Conservation (phyloP, 805 yeast species). For the Scheffersomyces spartinae region DNA sequence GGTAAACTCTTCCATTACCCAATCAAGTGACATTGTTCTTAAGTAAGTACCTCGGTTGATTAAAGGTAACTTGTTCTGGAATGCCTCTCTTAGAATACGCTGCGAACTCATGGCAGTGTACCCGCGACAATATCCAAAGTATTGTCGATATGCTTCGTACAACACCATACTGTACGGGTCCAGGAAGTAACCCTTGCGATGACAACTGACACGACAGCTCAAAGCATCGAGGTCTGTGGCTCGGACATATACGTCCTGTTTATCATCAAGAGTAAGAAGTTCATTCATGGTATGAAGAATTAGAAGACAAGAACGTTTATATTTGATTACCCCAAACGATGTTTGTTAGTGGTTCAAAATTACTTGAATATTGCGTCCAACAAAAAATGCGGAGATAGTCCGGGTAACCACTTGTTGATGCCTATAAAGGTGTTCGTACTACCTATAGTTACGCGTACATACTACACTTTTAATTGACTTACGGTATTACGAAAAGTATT, state of each 20-base stretch:
- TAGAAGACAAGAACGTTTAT: too few species aligned
- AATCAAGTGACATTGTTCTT: conserved; percentile 43
- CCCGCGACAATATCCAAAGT: conserved; percentile 28
- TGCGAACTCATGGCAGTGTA: conserved; percentile 27
- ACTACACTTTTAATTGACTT: too few species aligned
- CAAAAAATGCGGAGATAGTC: too few species aligned
- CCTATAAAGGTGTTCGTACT: too few species aligned
- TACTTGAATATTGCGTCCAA: too few species aligned
- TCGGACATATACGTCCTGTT: conserved; percentile 34
- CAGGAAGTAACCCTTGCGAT: conserved; percentile 33
- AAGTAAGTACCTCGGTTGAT: conserved; percentile 65
- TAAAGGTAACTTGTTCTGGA: conserved; percentile 44
- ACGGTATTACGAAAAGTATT: too few species aligned
- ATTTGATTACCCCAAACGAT: too few species aligned
- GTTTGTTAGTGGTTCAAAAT: too few species aligned
- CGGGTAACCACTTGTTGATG: too few species aligned
- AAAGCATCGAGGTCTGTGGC: conserved; percentile 63
- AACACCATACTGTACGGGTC: conserved; percentile 26
- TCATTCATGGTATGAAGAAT: too few species aligned
- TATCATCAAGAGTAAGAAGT: too few species aligned
- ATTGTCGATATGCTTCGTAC: conserved; percentile 21
- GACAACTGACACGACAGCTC: conserved; percentile 51
- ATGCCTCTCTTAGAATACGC: conserved; percentile 26
- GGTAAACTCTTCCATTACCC: conserved; percentile 32
- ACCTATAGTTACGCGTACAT: too few species aligned